A percentile compares a stretch with the other conserved stretches of the same genome.
Evolutionary conservation across 805 yeast genomes (phyloP).

Genomic region (Schizosaccharomyces osmophilus): DNA sequence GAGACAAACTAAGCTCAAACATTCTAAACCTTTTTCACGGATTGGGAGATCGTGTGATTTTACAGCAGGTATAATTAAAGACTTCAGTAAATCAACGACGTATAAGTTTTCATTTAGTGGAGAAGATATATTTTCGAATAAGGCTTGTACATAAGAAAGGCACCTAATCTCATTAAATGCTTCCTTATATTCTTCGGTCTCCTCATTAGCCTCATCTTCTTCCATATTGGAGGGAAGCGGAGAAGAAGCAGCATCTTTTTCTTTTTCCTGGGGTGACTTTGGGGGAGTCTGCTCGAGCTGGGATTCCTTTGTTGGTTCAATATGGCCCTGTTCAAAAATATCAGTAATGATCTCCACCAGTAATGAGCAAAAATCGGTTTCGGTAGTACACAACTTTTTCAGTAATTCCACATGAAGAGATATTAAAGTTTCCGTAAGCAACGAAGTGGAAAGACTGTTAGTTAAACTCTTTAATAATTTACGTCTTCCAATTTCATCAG

Average conservation of each 20-base stretch:
- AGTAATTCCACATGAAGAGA: conserved; percentile 39
- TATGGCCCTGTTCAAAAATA: conserved; percentile 31
- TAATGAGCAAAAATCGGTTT: conserved; percentile 63
- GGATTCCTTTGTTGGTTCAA: conserved; percentile 15
- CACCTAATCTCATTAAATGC: conserved; percentile 23
- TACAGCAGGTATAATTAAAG: conserved; percentile 60
- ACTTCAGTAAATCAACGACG: conserved; percentile 42
- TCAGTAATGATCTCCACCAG: conserved; percentile 70
- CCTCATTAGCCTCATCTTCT: conserved; percentile 3
- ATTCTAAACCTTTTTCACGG: conserved; percentile 40
- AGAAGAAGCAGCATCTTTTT: conserved; percentile 8
- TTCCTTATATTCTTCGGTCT: conserved; percentile 11
- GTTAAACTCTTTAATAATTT: conserved; percentile 38
- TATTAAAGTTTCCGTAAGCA: conserved; percentile 28
- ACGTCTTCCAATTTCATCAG: conserved; percentile 78
- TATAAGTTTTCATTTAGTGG: conserved; percentile 39
- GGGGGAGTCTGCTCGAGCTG: conserved; percentile 6
- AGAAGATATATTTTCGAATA: conserved; percentile 35
- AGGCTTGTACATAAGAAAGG: conserved; percentile 39
- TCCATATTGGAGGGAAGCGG: conserved; percentile 6
- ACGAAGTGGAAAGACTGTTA: conserved; percentile 22
- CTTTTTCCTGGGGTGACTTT: conserved; percentile 18
- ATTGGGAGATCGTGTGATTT: conserved; percentile 30
- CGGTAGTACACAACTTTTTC: conserved; percentile 46
- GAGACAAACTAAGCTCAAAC: conserved; percentile 60